Conservation (phyloP, 1,284 basidiomycete genomes). For the Trichosporon faecale region DNA sequence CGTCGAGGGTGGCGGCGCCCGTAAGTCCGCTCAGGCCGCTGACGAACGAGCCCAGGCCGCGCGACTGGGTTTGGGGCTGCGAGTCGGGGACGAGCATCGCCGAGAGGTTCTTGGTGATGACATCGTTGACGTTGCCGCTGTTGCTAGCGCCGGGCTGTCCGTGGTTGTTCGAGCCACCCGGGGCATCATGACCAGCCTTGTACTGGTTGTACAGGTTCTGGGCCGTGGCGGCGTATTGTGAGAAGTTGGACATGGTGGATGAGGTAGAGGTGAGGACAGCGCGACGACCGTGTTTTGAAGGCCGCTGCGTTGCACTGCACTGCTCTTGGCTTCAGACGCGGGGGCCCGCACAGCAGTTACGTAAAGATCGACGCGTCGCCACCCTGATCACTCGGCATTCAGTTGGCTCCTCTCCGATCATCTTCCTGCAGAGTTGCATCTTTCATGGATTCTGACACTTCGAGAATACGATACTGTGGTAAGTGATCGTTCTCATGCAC, state of each 20-base stretch:
- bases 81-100: neutral
- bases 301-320: neutral
- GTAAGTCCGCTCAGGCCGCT: neutral
- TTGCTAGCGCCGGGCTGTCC: neutral
- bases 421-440: neutral
- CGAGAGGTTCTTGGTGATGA: slow-evolving; percentile 10
- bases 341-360: neutral
- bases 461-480: no score
- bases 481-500: no score
- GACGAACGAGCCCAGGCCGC: slow-evolving; percentile 13
- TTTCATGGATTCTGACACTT: no score
- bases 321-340: neutral
- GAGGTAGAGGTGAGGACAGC: neutral
- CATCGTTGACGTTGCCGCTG: slow-evolving; percentile 1
- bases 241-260: slow-evolving; percentile 8
- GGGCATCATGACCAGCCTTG: neutral
- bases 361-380: neutral
- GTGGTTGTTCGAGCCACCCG: neutral
- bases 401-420: neutral
- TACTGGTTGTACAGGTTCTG: slow-evolving; percentile 5
- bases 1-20: slow-evolving; percentile 3
- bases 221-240: neutral
- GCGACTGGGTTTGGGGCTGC: slow-evolving; percentile 9
- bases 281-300: neutral
- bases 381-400: no score